Conservation (phyloP, 1,284 basidiomycete genomes). For the Ganoderma lingzhi region DNA sequence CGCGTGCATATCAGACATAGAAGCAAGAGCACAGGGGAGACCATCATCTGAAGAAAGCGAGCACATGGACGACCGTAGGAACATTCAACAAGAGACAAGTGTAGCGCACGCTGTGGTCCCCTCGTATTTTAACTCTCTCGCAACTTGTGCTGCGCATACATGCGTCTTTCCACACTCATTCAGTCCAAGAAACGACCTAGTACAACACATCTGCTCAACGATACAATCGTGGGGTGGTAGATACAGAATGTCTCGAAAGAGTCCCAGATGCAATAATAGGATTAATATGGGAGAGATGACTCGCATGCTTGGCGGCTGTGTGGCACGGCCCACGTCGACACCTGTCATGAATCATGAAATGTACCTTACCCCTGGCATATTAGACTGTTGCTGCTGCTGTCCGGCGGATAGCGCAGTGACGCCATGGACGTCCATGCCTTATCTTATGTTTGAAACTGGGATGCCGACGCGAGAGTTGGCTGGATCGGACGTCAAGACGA, state of each 20-base stretch:
- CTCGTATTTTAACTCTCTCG: conserved; percentile 10
- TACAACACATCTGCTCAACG: neutral
- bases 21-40: conserved; percentile 10
- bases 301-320: neutral
- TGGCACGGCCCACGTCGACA: neutral
- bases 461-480: conserved; percentile 30
- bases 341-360: neutral
- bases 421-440: neutral
- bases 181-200: neutral
- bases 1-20: conserved; percentile 12
- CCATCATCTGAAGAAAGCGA: conserved; percentile 23
- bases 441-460: conserved; percentile 25
- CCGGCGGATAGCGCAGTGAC: neutral
- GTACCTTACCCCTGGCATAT: neutral
- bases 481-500: conserved; percentile 40
- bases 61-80: conserved; percentile 29
- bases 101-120: conserved; percentile 4
- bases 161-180: neutral
- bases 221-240: neutral
- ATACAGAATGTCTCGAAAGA: neutral
- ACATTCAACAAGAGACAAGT: conserved; percentile 15
- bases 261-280: neutral
- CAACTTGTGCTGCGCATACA: conserved; percentile 12
- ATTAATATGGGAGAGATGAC: neutral
- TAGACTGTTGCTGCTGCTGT: neutral